Evolutionary conservation across 768 basidiomycete species (phyloP), one percentile per base, ranked within the genome.

Genomic region (Kwoniella heveanensis): DNA sequence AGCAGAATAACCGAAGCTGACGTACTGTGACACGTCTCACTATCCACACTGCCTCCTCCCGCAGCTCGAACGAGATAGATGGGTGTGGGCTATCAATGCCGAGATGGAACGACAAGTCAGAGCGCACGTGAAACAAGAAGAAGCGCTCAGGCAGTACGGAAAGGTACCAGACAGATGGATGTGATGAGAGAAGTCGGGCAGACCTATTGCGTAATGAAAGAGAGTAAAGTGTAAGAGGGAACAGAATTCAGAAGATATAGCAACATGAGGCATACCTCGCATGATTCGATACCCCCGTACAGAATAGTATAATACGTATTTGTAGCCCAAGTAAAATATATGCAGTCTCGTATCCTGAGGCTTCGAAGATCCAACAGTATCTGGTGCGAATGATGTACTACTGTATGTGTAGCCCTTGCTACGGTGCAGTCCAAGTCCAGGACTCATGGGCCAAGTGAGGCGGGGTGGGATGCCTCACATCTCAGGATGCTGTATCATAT

Each of bases 41-140:
- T n/a, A n/a, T n/a, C n/a, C n/a, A n/a, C n/a, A n/a, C n/a, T 56
- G 29, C 1, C 4, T 24, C 4, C 1, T 25, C 12, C 10, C 36
- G 74, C 87, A 88, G 80, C 82, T 97, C 37, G 95, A 98, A 79
- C 83, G 94, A 27, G 93, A 98, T 78, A 84, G 88, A 27, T 97
- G 94, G 94, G 92, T 92, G 70, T 96, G 90, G 89, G 91, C 91
- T 0, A 80, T 98, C 69, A 92, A 91, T 65, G 85, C 85, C 49
- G 92, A 95, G 81, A 92, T 96, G 65, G 92, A 97, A 80, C 87
- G 87, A 76, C 80, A 89, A 15, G 86, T 86, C 39, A 83, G 90
- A 73, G 80, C 80, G 9, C 86, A 87, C 71, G 81, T 75, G 65
- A 85, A 84, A 21, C 82, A 90, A 67, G 92, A 94, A 77, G 83